phyloP scores from a whole-genome alignment of 352 stramenopile species.

The Phytophthora fragariaefolia region DNA sequence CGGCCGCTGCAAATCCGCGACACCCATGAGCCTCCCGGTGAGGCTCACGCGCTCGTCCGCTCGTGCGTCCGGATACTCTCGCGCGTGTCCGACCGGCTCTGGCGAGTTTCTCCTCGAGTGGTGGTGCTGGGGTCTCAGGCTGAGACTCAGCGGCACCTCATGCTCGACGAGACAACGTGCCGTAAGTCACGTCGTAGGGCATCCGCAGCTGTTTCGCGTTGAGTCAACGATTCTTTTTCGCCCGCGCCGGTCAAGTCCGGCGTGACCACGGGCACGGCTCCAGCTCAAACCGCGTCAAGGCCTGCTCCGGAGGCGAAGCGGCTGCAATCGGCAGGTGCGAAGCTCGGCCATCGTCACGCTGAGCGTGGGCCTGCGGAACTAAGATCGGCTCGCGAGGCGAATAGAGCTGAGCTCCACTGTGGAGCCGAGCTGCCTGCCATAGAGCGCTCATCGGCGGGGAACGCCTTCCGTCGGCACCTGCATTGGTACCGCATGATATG shows the following conservation, averaged over 20 bases:
- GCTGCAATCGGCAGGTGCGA: too few species aligned
- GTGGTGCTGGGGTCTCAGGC: not conserved
- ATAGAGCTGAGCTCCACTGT: not conserved
- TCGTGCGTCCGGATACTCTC: constrained; percentile 26
- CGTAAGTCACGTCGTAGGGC: constrained; percentile 13
- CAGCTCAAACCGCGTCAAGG: too few species aligned
- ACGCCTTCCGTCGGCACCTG: not conserved
- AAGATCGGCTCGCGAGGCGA: too few species aligned
- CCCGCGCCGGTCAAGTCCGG: not conserved
- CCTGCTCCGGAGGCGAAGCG: too few species aligned
- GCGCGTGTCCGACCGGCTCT: constrained; percentile 1
- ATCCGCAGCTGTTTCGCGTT: constrained; percentile 17
- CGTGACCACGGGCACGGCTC: not conserved
- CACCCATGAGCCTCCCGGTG: constrained; percentile 1
- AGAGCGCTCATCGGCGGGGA: constrained; percentile 6
- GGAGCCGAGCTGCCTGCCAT: constrained; percentile 3
- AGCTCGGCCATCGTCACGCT: too few species aligned
- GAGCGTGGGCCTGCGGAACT: too few species aligned
- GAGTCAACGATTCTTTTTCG: constrained; percentile 25
- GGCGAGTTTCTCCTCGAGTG: constrained; percentile 2
- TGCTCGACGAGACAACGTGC: not conserved
- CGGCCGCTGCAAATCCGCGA: not conserved
- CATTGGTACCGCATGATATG: constrained; percentile 15
- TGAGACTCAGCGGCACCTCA: constrained; percentile 2
- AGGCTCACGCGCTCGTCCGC: constrained; percentile 10